phyloP scores from a whole-genome alignment of 176 grass and related monocot genomes.

The Puccinellia tenuiflora region DNA sequence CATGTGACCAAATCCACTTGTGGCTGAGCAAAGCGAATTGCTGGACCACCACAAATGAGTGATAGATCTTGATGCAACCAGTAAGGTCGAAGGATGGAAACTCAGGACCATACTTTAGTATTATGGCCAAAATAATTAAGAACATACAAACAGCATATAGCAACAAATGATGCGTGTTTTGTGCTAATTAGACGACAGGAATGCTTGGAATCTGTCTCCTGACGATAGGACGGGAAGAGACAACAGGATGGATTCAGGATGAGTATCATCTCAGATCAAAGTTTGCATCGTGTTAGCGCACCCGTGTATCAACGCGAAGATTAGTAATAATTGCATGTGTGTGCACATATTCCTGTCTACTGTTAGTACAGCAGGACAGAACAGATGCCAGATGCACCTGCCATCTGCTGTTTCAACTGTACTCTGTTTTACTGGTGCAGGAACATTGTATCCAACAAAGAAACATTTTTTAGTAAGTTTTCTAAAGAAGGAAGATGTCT shows the following conservation, averaged over 20 bases:
- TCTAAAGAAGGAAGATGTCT: constrained; percentile 14
- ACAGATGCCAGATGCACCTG: constrained; percentile 24
- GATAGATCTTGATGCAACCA: constrained; percentile 33
- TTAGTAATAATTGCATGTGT: constrained; percentile 1
- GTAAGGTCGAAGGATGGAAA: constrained; percentile 31
- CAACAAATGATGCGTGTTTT: constrained; percentile 26
- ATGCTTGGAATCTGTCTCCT: constrained; percentile 15
- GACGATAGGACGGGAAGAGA: constrained; percentile 13
- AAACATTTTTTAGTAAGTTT: neutral
- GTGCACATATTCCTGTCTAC: constrained; percentile 4
- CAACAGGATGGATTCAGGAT: constrained; percentile 2
- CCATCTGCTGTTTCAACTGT: constrained; percentile 22
- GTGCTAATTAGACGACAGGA: constrained; percentile 13
- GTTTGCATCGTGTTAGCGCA: neutral
- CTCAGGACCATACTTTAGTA: constrained; percentile 29
- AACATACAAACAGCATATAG: constrained; percentile 14
- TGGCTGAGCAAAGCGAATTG: constrained; percentile 26
- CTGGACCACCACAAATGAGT: constrained; percentile 22
- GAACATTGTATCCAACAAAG: constrained; percentile 18
- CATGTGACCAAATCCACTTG: constrained; percentile 30
- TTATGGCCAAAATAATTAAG: constrained; percentile 13
- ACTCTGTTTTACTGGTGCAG: constrained; percentile 14
- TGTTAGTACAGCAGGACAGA: neutral
- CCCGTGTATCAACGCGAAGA: neutral
- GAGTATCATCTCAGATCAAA: constrained; percentile 7